Conservation (phyloP, 306 rosid genomes). For the Senna tora region DNA sequence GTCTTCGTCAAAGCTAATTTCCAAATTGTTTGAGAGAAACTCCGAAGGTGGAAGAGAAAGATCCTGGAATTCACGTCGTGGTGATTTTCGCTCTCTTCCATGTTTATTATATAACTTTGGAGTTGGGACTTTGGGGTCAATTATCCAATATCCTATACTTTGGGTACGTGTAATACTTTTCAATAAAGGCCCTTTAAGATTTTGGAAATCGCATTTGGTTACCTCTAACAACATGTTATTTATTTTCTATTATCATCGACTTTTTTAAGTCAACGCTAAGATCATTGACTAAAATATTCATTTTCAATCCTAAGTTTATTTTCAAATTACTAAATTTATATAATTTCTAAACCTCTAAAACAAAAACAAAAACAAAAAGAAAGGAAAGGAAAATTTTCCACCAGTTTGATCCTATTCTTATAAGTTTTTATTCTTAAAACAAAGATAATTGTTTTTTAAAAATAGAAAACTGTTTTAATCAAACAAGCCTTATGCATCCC, state of each 20-base stretch:
- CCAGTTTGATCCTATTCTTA: no score
- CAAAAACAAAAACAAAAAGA: no score
- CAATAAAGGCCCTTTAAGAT: background rate
- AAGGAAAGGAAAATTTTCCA: no score
- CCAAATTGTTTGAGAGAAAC: background rate
- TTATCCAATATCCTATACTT: background rate
- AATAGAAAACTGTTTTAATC: no score
- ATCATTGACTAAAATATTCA: background rate
- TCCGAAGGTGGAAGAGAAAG: background rate
- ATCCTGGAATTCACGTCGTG: background rate
- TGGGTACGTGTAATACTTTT: background rate
- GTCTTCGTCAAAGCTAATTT: conserved; percentile 20
- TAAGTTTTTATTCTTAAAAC: no score
- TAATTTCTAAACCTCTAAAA: no score
- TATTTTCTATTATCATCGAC: background rate
- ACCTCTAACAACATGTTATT: background rate
- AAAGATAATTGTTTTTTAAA: no score
- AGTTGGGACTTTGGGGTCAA: no score
- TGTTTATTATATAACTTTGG: background rate
- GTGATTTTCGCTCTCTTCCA: background rate
- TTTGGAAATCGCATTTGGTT: background rate
- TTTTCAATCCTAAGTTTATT: background rate
- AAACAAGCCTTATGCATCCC: no score
- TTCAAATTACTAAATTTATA: no score
- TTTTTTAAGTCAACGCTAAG: background rate